Evolutionary conservation across 768 basidiomycete species (phyloP).

Genomic region (Baorangia bicolor): DNA sequence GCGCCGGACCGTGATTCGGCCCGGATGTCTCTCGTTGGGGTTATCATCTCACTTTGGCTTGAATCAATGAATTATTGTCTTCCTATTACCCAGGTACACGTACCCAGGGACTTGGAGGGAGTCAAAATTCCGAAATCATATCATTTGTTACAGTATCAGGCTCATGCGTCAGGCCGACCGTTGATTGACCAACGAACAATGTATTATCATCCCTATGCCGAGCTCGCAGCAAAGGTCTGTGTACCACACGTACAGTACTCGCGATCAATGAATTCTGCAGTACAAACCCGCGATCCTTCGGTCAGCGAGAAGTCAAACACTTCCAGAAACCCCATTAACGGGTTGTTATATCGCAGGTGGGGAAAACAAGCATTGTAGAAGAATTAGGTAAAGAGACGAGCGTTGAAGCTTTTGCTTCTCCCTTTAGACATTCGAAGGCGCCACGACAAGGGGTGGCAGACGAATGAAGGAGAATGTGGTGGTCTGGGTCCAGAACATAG

Average conservation of each 20-base stretch:
- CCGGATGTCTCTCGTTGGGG: neutral
- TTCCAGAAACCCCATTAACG: neutral
- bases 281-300: neutral
- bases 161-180: too few species aligned
- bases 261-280: neutral
- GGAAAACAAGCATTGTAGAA: neutral
- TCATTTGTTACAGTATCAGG: too few species aligned
- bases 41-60: neutral
- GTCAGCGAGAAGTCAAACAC: neutral
- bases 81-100: neutral
- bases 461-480: constrained; percentile 29
- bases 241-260: neutral
- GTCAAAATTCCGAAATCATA: neutral
- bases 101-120: neutral
- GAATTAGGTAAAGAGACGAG: neutral
- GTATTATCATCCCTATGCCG: constrained; percentile 3
- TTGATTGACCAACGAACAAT: neutral
- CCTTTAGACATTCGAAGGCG: constrained; percentile 16
- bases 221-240: neutral
- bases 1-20: too few species aligned
- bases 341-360: neutral
- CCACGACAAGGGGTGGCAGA: constrained; percentile 19
- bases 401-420: neutral
- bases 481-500: constrained; percentile 31
- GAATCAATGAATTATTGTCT: neutral